phyloP scores from a whole-genome alignment of 345 rosid species.

The Moricandia arvensis region DNA sequence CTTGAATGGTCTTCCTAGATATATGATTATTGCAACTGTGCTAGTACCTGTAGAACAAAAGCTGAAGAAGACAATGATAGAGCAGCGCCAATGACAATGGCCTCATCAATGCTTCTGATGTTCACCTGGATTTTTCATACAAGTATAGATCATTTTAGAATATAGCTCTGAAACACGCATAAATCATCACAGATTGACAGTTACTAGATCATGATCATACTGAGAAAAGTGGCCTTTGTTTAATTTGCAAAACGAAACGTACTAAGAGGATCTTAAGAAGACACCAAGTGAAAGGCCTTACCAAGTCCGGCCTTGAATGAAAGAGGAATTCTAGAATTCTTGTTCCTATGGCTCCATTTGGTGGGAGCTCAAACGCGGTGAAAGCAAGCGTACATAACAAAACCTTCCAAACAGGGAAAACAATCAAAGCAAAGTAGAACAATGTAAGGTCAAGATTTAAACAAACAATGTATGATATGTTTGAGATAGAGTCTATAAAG shows the following conservation, averaged over 20 bases:
- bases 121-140: conserved; percentile 56
- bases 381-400: conserved; percentile 87
- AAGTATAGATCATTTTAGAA: conserved; percentile 12
- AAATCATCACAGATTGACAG: conserved; percentile 5
- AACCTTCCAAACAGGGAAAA: conserved; percentile 55
- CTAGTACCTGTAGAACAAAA: conserved; percentile 85
- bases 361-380: conserved; percentile 98
- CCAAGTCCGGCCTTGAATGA: conserved; percentile 90
- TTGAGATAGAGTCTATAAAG: not conserved
- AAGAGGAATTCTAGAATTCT: conserved; percentile 83
- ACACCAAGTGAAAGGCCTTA: conserved; percentile 33
- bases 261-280: not conserved
- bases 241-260: no score
- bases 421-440: not conserved
- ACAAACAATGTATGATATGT: not conserved
- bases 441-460: not conserved
- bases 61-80: conserved; percentile 96
- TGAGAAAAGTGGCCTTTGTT: not conserved
- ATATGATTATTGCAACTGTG: not conserved
- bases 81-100: conserved; percentile 95
- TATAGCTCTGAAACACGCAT: not conserved
- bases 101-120: conserved; percentile 96
- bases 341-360: conserved; percentile 93
- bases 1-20: not conserved
- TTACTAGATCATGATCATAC: conserved; percentile 7